Percentiles rank a stretch among this genome's conserved stretches.
phyloP scores from a whole-genome alignment of 495 filamentous ascomycete genomes.

The Astrocystis sublimbata region DNA sequence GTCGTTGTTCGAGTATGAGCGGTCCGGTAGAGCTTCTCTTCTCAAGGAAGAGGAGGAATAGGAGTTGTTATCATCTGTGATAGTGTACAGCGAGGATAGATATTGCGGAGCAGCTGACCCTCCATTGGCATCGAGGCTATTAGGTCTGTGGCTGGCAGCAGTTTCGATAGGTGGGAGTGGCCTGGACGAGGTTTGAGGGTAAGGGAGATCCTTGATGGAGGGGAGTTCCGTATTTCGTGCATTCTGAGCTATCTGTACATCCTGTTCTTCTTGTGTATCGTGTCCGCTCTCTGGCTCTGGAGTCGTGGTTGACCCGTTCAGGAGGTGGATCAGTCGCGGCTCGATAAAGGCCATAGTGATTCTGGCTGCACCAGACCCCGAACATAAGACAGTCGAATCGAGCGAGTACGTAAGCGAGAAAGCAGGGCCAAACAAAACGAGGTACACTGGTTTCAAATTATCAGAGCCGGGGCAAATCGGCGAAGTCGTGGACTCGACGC shows the following conservation, averaged over 20 bases:
- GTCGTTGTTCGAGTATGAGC: conserved; percentile 37
- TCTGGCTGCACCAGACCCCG: conserved; percentile 26
- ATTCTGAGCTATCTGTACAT: too few relatives aligned
- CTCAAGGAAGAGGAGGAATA: conserved; percentile 19
- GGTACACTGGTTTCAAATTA: neutral
- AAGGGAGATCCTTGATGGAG: conserved; percentile 44
- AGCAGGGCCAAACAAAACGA: conserved; percentile 16
- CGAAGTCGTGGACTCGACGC: conserved; percentile 1
- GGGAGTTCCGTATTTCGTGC: conserved; percentile 46
- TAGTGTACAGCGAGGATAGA: conserved; percentile 37
- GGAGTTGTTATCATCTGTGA: conserved; percentile 30
- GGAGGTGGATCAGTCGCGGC: conserved; percentile 58
- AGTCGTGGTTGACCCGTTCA: conserved; percentile 49
- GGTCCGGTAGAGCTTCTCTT: conserved; percentile 26
- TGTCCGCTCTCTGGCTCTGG: too few relatives aligned
- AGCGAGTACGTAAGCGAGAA: conserved; percentile 19
- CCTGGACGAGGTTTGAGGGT: conserved; percentile 39
- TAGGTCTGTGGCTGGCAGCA: conserved; percentile 41
- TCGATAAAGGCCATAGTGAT: conserved; percentile 59
- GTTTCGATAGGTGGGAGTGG: conserved; percentile 44
- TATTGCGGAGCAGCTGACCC: conserved; percentile 33
- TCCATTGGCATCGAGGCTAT: conserved; percentile 29
- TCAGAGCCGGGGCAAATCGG: conserved; percentile 8
- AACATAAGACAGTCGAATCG: conserved; percentile 29
- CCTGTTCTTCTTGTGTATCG: too few relatives aligned